phyloP scores from a whole-genome alignment of 1,284 basidiomycete genomes.

The Malassezia restricta region DNA sequence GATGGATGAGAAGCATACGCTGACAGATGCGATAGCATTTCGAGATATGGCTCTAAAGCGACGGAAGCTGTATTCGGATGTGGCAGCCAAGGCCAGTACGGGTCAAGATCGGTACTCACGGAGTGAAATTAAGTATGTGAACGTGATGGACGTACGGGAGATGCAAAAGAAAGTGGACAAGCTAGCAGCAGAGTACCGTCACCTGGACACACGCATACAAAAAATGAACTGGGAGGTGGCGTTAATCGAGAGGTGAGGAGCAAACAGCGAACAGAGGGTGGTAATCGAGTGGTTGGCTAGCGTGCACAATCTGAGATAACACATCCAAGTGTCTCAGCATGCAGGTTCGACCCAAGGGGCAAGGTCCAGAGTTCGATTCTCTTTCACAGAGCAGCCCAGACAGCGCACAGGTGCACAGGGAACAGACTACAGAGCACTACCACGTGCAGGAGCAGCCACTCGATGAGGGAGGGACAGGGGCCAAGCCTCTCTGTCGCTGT shows the following conservation, averaged over 20 bases:
- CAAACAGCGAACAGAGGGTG: background rate
- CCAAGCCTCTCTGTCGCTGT: background rate
- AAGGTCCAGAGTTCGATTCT: background rate
- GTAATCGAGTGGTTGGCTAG: background rate
- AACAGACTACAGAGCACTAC: background rate
- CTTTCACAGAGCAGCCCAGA: constrained; percentile 2
- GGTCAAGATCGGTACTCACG: background rate
- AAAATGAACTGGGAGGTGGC: background rate
- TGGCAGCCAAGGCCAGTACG: background rate
- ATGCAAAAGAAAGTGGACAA: background rate
- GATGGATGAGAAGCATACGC: background rate
- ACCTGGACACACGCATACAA: background rate
- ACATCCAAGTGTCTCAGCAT: background rate
- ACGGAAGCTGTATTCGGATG: background rate
- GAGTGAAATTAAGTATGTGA: background rate
- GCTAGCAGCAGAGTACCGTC: background rate
- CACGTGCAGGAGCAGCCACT: background rate
- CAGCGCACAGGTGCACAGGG: background rate
- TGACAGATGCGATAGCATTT: background rate
- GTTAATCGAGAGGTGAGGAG: background rate
- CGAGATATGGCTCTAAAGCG: background rate
- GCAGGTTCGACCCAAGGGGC: background rate
- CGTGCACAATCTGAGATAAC: background rate
- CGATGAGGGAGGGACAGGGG: constrained; percentile 2
- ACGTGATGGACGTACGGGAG: background rate